Evolutionary conservation across 257 asterid genomes (phyloP).

Genomic region (Avicennia marina): DNA sequence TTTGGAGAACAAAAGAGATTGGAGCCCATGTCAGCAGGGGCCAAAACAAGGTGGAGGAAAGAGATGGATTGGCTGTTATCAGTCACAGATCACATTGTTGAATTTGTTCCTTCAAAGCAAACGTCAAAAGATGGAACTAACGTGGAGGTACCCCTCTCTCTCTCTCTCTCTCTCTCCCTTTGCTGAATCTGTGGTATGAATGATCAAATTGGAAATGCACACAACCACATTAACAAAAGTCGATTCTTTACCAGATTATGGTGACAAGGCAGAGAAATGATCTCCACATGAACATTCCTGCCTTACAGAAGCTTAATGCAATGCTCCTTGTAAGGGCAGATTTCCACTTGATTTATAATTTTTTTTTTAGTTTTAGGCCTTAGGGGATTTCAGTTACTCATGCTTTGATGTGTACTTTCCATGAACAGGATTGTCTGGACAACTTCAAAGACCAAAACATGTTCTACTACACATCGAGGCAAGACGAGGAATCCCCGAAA

Average conservation of each 20-base stretch:
- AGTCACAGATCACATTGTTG: slow-evolving; percentile 90
- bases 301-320: slow-evolving; percentile 67
- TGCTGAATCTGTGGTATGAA: no score
- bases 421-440: slow-evolving; percentile 93
- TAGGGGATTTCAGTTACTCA: background rate
- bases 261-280: slow-evolving; percentile 64
- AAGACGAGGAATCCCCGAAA: slow-evolving; percentile 37
- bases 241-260: slow-evolving; percentile 62
- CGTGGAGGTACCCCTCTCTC: slow-evolving; percentile 57
- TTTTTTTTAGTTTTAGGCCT: no score
- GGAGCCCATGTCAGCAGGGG: slow-evolving; percentile 87
- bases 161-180: slow-evolving; percentile 7
- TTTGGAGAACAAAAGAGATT: slow-evolving; percentile 82
- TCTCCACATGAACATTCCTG: slow-evolving; percentile 84
- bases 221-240: no score
- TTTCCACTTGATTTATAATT: background rate
- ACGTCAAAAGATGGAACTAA: slow-evolving; percentile 58
- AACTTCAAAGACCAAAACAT: slow-evolving; percentile 68
- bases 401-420: background rate
- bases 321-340: slow-evolving; percentile 71
- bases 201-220: no score
- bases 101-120: slow-evolving; percentile 81
- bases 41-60: slow-evolving; percentile 69
- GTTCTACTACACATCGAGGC: slow-evolving; percentile 49
- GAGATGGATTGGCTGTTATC: slow-evolving; percentile 94